A percentile compares a stretch with the other conserved stretches of the same genome.
Evolutionary conservation across 2,329 filamentous ascomycete species (phyloP).

Genomic region (Scedosporium aurantiacum): DNA sequence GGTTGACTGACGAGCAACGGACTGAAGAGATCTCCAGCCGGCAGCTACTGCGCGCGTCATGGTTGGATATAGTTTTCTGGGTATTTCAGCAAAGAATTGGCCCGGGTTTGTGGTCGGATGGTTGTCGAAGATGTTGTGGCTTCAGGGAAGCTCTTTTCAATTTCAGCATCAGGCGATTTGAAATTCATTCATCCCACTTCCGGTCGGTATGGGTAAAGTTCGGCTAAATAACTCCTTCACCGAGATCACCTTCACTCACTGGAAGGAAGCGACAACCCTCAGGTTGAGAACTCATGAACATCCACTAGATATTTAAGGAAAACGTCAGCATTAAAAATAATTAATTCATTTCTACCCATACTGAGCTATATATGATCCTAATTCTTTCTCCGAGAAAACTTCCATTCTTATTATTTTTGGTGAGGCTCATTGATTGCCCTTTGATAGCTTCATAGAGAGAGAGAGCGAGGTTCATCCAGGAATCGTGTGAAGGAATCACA

Average conservation of each 20-base stretch:
- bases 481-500: background rate
- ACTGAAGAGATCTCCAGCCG: background rate
- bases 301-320: background rate
- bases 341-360: background rate
- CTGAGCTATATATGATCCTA: background rate
- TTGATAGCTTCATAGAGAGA: background rate
- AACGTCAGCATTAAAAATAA: background rate
- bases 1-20: background rate
- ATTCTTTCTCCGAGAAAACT: background rate
- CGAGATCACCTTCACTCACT: slow-evolving; percentile 7
- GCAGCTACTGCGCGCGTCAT: slow-evolving; percentile 1
- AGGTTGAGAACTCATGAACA: background rate
- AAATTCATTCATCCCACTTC: slow-evolving; percentile 1
- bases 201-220: background rate
- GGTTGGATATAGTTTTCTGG: background rate
- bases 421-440: background rate
- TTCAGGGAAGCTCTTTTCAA: background rate
- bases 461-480: too few relatives aligned
- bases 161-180: slow-evolving; percentile 5
- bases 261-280: background rate
- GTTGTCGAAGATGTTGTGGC: background rate
- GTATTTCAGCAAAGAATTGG: background rate
- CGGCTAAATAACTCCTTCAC: slow-evolving; percentile 5
- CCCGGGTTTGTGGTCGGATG: background rate
- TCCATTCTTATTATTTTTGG: background rate